These are phyloP conservation scores for Jatropha curcas DNA, from an alignment of 345 rosid genomes.

Conservation along the genomic window DNA sequence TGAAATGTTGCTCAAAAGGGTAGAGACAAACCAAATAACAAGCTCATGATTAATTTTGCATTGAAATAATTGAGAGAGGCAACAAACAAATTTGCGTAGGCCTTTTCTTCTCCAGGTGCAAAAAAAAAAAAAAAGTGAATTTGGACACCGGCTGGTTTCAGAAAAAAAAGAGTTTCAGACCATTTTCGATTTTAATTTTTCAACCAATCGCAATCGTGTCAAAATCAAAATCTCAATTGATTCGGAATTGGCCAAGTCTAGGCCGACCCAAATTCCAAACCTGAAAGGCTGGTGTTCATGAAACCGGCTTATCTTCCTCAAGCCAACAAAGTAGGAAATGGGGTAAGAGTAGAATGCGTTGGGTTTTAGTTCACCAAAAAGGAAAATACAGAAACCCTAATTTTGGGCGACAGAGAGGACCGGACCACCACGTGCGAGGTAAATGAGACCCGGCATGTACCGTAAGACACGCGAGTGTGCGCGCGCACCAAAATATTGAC, in stretches of 20 bases:
- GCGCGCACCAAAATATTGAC: slow-evolving; percentile 24
- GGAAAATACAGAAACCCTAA: not conserved
- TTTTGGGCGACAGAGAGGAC: not conserved
- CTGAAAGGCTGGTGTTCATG: no score
- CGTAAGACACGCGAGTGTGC: slow-evolving; percentile 41
- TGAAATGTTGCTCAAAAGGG: no score
- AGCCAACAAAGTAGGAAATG: not conserved
- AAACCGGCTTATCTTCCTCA: no score
- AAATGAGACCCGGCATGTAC: slow-evolving; percentile 29
- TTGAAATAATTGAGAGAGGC: not conserved
- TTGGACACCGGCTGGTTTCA: no score
- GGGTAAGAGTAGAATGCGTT: not conserved
- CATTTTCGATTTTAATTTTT: no score
- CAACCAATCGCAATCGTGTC: no score
- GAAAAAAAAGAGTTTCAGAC: no score
- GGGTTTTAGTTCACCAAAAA: not conserved
- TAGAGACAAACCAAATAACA: no score
- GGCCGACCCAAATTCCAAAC: no score
- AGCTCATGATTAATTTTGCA: not conserved
- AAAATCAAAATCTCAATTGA: no score
- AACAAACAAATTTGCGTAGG: not conserved
- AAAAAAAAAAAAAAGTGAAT: no score
- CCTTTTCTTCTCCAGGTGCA: not conserved
- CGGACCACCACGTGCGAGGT: slow-evolving; percentile 7
- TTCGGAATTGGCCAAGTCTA: no score